These are phyloP conservation scores for Immersiella caudata DNA, from an alignment of 495 filamentous ascomycete species.

Conservation along the genomic window DNA sequence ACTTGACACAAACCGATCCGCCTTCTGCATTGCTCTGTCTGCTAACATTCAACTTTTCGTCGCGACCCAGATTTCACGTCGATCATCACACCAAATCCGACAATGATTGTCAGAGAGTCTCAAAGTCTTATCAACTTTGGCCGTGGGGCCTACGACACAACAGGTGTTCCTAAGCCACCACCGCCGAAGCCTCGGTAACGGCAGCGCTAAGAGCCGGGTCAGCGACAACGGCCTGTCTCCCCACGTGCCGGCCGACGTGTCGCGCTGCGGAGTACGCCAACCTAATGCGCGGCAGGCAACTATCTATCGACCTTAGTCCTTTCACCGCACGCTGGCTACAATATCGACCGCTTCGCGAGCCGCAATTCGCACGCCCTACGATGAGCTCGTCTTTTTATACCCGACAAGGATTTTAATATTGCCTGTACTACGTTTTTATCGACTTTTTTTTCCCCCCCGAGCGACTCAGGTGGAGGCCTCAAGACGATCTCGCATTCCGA, in stretches of 20 bases:
- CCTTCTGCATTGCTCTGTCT: not conserved
- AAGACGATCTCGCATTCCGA: slow-evolving; percentile 37
- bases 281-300: slow-evolving; percentile 8
- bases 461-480: not conserved
- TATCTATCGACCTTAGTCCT: not conserved
- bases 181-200: slow-evolving; percentile 56
- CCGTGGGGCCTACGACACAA: slow-evolving; percentile 61
- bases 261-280: slow-evolving; percentile 14
- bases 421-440: slow-evolving; percentile 29
- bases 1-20: slow-evolving; percentile 14
- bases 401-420: slow-evolving; percentile 36
- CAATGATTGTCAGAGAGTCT: slow-evolving; percentile 53
- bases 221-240: slow-evolving; percentile 21
- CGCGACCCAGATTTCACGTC: slow-evolving; percentile 18
- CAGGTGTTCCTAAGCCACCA: slow-evolving; percentile 58
- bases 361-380: slow-evolving; percentile 4
- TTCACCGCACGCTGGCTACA: not conserved
- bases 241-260: slow-evolving; percentile 21
- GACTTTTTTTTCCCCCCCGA: slow-evolving; percentile 10
- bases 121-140: slow-evolving; percentile 53
- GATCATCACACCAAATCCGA: slow-evolving; percentile 22
- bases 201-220: not conserved
- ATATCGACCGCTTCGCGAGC: slow-evolving; percentile 14
- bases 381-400: slow-evolving; percentile 16
- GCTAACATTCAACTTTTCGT: slow-evolving; percentile 33